Evolutionary conservation across 2,329 filamentous ascomycete genomes (phyloP), one percentile per base, ranked within the genome.

Genomic region (Epichloe bromicola): DNA sequence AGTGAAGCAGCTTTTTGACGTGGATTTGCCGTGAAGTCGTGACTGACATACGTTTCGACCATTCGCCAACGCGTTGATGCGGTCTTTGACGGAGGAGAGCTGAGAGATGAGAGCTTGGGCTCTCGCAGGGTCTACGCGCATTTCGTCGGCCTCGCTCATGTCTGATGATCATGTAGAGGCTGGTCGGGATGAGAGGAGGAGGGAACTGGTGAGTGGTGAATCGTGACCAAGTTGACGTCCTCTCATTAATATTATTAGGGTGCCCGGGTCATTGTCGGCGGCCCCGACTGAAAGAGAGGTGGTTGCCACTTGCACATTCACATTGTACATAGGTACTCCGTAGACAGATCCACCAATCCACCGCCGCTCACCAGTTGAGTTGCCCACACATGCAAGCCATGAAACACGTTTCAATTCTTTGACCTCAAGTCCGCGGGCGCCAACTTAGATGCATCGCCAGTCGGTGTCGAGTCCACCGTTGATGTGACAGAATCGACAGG

Each of bases 71-170:
- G 75, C 68, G 34, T 72, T 64, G 54, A 88, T 70, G 42, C 80
- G 77, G 46, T 78, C 70, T 47, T 73, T 75, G 50, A 88, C 80
- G 42, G 72, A 66, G 57, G 74, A 68, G 54, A 88, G 70, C 61
- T 86, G 83, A 30, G 79, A 73, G 55, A 79, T 64, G 53, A 88
- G 79, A 51, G 73, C 71, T 53, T 77, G 73, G 43, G 83, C 81
- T 65, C 85, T 78, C 49, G 74, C 63, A 1, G 79, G 72, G 57
- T 83, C 74, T 56, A 85, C 70, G 60, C 78, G 79, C 79, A 85
- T 85, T 53, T 76, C 70, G 58, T 64, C 61, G 20, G 58, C 51
- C 43, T 72, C 69, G 56, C 66, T 68, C 74, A 76, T 78, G 47
- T 59, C 56, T 60, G 53, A 48, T 23, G 46, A 39, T 50, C 4